Percentiles rank a stretch among this genome's conserved stretches.
These are phyloP conservation scores for Pseudogymnoascus sp. DNA, from an alignment of 2,329 filamentous ascomycete genomes.

Conservation along the genomic window DNA sequence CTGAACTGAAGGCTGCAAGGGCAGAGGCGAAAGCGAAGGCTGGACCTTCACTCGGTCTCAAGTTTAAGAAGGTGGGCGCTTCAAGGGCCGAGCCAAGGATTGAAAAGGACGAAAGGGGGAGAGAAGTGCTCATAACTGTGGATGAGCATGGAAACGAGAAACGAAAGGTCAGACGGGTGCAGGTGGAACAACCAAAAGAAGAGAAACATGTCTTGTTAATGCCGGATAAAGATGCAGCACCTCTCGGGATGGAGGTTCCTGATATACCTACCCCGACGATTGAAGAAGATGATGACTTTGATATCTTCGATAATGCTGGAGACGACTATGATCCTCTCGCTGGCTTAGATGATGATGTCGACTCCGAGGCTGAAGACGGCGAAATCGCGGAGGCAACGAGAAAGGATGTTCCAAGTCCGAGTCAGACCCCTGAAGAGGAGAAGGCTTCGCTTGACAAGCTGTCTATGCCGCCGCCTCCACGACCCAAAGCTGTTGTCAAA, in stretches of 20 bases:
- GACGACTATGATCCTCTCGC: constrained; percentile 64
- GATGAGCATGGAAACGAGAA: constrained; percentile 62
- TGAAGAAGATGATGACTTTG: constrained; percentile 48
- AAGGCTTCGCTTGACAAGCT: constrained; percentile 4
- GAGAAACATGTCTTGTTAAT: constrained; percentile 38
- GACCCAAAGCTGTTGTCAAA: constrained; percentile 28
- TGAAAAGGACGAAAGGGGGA: constrained; percentile 53
- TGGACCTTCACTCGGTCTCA: constrained; percentile 47
- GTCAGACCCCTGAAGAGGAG: constrained; percentile 13
- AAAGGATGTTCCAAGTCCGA: constrained; percentile 8
- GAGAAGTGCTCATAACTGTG: constrained; percentile 58
- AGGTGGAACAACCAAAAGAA: constrained; percentile 33
- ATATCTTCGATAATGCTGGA: constrained; percentile 60
- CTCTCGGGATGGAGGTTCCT: constrained; percentile 60
- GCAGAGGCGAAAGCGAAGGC: constrained; percentile 48
- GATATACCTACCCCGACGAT: constrained; percentile 42
- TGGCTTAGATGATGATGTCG: constrained; percentile 40
- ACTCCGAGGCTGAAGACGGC: constrained; percentile 31
- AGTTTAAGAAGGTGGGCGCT: constrained; percentile 59
- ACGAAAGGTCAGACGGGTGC: constrained; percentile 53
- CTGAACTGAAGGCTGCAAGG: constrained; percentile 57
- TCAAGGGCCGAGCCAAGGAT: constrained; percentile 49
- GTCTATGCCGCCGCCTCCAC: constrained; percentile 42
- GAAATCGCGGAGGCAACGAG: constrained; percentile 4
- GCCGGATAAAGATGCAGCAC: constrained; percentile 49